These are phyloP conservation scores for Eragrostis nindensis DNA, from an alignment of 176 grass and related monocot species.

Conservation along the genomic window DNA sequence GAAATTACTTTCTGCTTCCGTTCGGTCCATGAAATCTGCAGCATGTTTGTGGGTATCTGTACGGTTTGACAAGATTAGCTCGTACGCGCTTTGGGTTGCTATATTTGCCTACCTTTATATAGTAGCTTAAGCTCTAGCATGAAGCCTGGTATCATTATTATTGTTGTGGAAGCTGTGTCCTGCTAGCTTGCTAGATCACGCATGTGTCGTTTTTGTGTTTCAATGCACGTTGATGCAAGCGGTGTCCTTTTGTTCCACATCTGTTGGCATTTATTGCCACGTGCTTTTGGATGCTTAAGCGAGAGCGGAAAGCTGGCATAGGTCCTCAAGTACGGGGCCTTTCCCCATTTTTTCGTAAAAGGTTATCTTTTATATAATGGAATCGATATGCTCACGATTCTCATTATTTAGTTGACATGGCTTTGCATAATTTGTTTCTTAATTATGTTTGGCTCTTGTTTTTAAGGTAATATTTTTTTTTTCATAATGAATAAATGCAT, in stretches of 20 bases:
- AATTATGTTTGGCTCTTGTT: neutral
- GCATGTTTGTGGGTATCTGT: neutral
- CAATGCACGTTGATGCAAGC: neutral
- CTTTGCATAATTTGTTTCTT: neutral
- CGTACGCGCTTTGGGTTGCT: neutral
- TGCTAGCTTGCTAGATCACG: neutral
- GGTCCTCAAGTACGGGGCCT: neutral
- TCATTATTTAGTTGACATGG: neutral
- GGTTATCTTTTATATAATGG: neutral
- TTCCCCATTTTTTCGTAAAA: neutral
- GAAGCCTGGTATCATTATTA: neutral
- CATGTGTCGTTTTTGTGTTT: neutral
- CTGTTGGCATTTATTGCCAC: neutral
- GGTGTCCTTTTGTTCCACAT: neutral
- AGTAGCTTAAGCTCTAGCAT: conserved; percentile 1
- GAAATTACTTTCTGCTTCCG: neutral
- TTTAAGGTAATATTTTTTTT: neutral
- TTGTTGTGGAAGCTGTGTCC: neutral
- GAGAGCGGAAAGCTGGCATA: conserved; percentile 2
- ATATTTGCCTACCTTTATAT: neutral
- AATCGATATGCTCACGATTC: neutral
- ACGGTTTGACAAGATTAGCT: neutral
- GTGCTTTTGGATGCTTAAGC: neutral
- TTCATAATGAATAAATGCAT: no score
- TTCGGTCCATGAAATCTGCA: neutral